A percentile compares a stretch with the other conserved stretches of the same genome.
phyloP scores from a whole-genome alignment of 805 yeast species.

The Torulaspora maleeae region DNA sequence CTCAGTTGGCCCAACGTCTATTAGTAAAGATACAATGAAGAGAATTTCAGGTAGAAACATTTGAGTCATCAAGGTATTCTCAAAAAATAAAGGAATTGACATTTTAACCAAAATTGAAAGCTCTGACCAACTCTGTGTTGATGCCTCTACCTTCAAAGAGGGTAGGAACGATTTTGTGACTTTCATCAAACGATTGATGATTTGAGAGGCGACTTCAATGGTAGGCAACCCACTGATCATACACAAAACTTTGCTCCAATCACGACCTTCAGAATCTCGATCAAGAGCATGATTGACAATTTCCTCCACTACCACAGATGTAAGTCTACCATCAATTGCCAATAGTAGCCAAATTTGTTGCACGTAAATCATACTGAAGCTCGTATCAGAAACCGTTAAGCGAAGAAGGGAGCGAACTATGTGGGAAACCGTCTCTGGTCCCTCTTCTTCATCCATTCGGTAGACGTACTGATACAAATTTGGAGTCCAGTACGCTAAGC shows the following conservation, averaged over 20 bases:
- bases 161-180: slow-evolving; percentile 50
- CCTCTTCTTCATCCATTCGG: slow-evolving; percentile 49
- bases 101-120: slow-evolving; percentile 62
- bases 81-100: slow-evolving; percentile 63
- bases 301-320: slow-evolving; percentile 61
- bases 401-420: slow-evolving; percentile 59
- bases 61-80: slow-evolving; percentile 56
- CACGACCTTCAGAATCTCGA: slow-evolving; percentile 68
- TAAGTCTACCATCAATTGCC: slow-evolving; percentile 55
- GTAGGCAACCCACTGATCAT: slow-evolving; percentile 65
- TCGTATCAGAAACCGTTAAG: slow-evolving; percentile 47
- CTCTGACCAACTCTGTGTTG: slow-evolving; percentile 62
- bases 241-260: slow-evolving; percentile 59
- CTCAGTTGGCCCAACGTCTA: slow-evolving; percentile 48
- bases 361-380: slow-evolving; percentile 49
- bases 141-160: slow-evolving; percentile 38
- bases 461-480: slow-evolving; percentile 59
- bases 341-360: slow-evolving; percentile 64
- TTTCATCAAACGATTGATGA: slow-evolving; percentile 52
- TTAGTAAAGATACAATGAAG: slow-evolving; percentile 56
- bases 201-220: slow-evolving; percentile 62
- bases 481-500: slow-evolving; percentile 66
- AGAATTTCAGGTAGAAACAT: slow-evolving; percentile 67
- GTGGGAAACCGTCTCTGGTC: slow-evolving; percentile 56
- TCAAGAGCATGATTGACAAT: slow-evolving; percentile 69